Percentiles rank a stretch among this genome's conserved stretches.
Evolutionary conservation across 768 basidiomycete genomes (phyloP).

Genomic region (Tricholoma terreum): DNA sequence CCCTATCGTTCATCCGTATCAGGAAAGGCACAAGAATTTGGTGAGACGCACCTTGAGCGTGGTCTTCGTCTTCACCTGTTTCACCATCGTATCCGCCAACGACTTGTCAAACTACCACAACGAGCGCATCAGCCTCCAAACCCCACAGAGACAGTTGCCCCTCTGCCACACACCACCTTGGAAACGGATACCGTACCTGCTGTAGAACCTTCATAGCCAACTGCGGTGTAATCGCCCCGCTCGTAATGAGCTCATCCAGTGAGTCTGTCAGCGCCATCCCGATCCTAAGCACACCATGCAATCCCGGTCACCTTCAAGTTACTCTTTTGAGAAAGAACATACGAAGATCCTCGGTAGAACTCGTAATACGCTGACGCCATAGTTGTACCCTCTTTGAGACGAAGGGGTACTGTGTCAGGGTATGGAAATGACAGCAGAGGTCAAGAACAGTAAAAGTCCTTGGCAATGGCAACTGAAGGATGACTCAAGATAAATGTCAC

Average conservation of each 20-base stretch:
- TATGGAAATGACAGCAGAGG: too few relatives aligned
- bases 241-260: slow-evolving; percentile 96
- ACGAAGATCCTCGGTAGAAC: slow-evolving; percentile 91
- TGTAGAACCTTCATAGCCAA: slow-evolving; percentile 98
- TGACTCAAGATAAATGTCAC: too few relatives aligned
- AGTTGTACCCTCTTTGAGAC: not conserved
- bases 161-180: not conserved
- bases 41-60: slow-evolving; percentile 69
- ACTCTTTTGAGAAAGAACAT: slow-evolving; percentile 32
- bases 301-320: not conserved
- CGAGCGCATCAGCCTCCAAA: not conserved
- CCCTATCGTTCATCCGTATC: slow-evolving; percentile 46
- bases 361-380: slow-evolving; percentile 90
- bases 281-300: slow-evolving; percentile 52
- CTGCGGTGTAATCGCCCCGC: slow-evolving; percentile 95
- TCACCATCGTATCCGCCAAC: slow-evolving; percentile 87
- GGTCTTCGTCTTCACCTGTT: slow-evolving; percentile 93
- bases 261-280: slow-evolving; percentile 98
- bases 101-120: slow-evolving; percentile 87
- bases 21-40: not conserved
- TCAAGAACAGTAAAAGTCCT: too few relatives aligned
- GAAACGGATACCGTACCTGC: slow-evolving; percentile 58
- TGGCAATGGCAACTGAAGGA: too few relatives aligned
- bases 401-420: too few relatives aligned
- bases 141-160: too few relatives aligned